Percentiles rank a stretch among this genome's conserved stretches.
phyloP scores from a whole-genome alignment of 1,284 basidiomycete species.

The Jaminaea rosea region DNA sequence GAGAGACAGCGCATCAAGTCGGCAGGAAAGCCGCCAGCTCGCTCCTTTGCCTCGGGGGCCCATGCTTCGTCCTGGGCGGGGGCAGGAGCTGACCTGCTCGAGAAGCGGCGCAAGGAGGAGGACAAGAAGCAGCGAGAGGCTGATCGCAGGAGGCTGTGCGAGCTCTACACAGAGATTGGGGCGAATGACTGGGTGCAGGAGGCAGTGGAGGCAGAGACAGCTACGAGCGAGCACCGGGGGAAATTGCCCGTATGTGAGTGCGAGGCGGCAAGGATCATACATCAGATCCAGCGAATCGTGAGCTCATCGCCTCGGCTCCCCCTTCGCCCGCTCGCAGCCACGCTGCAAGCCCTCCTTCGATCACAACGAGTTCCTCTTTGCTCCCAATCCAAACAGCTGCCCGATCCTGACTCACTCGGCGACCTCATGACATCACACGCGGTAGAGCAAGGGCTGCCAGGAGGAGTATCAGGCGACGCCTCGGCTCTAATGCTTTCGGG shows the following conservation, averaged over 20 bases:
- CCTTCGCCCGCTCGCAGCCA: no score
- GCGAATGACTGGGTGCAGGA: slow-evolving; percentile 35
- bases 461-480: slow-evolving; percentile 45
- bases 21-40: slow-evolving; percentile 20
- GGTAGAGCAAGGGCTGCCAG: slow-evolving; percentile 45
- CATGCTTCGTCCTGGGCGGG: slow-evolving; percentile 33
- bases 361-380: slow-evolving; percentile 39
- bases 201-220: slow-evolving; percentile 20
- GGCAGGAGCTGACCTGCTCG: slow-evolving; percentile 43
- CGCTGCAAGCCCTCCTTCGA: slow-evolving; percentile 36
- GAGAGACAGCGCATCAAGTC: slow-evolving; percentile 37
- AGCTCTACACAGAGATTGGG: slow-evolving; percentile 37
- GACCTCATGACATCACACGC: slow-evolving; percentile 49
- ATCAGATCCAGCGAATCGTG: no score
- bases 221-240: slow-evolving; percentile 6
- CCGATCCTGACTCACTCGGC: slow-evolving; percentile 45
- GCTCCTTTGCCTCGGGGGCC: background rate
- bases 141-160: slow-evolving; percentile 37
- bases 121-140: slow-evolving; percentile 39
- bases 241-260: slow-evolving; percentile 1
- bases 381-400: slow-evolving; percentile 47
- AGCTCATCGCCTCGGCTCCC: no score
- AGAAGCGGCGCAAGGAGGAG: slow-evolving; percentile 45
- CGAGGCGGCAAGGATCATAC: no score
- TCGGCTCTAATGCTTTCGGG: slow-evolving; percentile 45